These are phyloP conservation scores for Golubevia pallescens DNA, from an alignment of 1,284 basidiomycete species.

Conservation along the genomic window DNA sequence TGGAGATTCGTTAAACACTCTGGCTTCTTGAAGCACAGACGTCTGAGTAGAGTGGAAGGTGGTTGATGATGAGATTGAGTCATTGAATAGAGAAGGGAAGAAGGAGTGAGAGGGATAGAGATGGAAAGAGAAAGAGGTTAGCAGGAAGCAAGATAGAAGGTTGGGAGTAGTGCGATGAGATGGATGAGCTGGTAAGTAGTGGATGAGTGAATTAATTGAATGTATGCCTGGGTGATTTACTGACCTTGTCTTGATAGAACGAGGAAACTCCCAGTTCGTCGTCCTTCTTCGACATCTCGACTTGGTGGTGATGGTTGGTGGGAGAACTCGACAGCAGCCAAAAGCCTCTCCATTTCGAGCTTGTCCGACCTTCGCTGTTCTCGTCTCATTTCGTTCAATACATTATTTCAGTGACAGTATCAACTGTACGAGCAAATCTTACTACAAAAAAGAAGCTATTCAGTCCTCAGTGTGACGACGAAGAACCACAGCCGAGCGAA, in stretches of 20 bases:
- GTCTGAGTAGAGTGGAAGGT: slow-evolving; percentile 18
- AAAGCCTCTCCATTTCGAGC: too few relatives aligned
- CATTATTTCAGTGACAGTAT: too few relatives aligned
- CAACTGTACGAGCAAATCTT: too few relatives aligned
- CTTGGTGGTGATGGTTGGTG: slow-evolving; percentile 3
- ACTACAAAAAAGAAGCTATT: too few relatives aligned
- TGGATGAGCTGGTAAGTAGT: neutral
- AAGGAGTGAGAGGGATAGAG: slow-evolving; percentile 1
- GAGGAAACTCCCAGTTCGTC: slow-evolving; percentile 46
- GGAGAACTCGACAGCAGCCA: too few relatives aligned
- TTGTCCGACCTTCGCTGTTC: too few relatives aligned
- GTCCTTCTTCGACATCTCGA: slow-evolving; percentile 65
- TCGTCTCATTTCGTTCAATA: too few relatives aligned
- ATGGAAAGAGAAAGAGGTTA: neutral
- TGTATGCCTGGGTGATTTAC: neutral
- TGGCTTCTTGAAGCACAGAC: slow-evolving; percentile 79
- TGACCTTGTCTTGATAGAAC: slow-evolving; percentile 61
- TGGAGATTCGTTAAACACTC: slow-evolving; percentile 98
- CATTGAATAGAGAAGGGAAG: neutral
- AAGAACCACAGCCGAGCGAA: too few relatives aligned
- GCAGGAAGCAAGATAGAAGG: too few relatives aligned
- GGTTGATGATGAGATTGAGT: neutral
- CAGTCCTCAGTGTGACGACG: too few relatives aligned
- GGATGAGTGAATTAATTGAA: neutral
- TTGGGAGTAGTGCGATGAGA: neutral